Evolutionary conservation across 352 stramenopile genomes (phyloP).

Genomic region (Pilasporangium apinafurcum): DNA sequence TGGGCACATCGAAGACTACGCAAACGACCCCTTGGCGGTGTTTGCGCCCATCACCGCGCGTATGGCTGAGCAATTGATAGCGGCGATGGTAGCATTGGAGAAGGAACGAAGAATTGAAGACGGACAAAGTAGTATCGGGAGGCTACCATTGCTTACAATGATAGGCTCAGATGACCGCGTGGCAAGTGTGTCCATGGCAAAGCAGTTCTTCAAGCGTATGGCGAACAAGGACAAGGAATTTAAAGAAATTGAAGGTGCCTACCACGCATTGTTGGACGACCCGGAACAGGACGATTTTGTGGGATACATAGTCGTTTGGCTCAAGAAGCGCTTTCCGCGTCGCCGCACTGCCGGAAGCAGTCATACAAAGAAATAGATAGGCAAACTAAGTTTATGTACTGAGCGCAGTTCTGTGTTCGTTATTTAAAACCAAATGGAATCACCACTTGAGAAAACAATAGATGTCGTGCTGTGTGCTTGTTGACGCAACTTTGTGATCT

Average conservation of each 20-base stretch:
- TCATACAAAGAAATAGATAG: too few relatives aligned
- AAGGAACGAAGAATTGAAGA: constrained; percentile 21
- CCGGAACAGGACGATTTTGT: constrained; percentile 45
- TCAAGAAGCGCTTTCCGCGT: constrained; percentile 33
- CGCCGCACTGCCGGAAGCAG: too few relatives aligned
- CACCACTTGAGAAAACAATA: too few relatives aligned
- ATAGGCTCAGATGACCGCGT: constrained; percentile 45
- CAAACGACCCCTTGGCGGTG: constrained; percentile 21
- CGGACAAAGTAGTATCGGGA: constrained; percentile 16
- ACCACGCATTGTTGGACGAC: constrained; percentile 59
- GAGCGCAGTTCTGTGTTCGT: too few relatives aligned
- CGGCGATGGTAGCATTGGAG: constrained; percentile 26
- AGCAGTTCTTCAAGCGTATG: constrained; percentile 34
- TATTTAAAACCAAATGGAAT: too few relatives aligned
- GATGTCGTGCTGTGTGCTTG: too few relatives aligned
- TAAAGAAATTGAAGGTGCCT: constrained; percentile 40
- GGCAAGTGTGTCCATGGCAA: constrained; percentile 30
- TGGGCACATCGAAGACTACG: constrained; percentile 18
- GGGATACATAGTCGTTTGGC: constrained; percentile 29
- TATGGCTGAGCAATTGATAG: constrained; percentile 30
- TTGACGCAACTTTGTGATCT: too few relatives aligned
- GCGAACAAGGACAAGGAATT: constrained; percentile 50
- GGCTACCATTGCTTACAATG: constrained; percentile 15
- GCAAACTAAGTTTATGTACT: too few relatives aligned
- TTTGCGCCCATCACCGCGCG: constrained; percentile 29